phyloP scores from a whole-genome alignment of 495 filamentous ascomycete genomes.

The Neurospora sp. region DNA sequence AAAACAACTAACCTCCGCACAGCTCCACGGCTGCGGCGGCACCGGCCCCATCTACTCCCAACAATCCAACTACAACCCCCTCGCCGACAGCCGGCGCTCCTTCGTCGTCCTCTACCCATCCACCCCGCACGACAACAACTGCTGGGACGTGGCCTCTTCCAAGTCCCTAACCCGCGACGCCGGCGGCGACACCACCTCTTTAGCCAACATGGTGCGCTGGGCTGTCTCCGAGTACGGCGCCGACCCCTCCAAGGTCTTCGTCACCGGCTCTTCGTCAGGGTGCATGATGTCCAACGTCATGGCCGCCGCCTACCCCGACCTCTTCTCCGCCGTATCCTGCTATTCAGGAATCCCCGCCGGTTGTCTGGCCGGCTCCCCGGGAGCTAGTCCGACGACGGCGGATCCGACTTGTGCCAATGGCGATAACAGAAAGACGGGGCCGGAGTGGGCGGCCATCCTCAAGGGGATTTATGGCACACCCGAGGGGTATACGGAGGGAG shows the following conservation, averaged over 20 bases:
- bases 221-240: slow-evolving; percentile 34
- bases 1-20: background rate
- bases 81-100: slow-evolving; percentile 28
- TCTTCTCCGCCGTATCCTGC: slow-evolving; percentile 30
- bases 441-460: slow-evolving; percentile 23
- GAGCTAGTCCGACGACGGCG: slow-evolving; percentile 26
- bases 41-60: slow-evolving; percentile 30
- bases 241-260: slow-evolving; percentile 35
- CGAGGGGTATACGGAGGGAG: slow-evolving; percentile 22
- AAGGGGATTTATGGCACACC: slow-evolving; percentile 14
- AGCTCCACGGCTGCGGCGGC: slow-evolving; percentile 34
- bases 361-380: slow-evolving; percentile 27
- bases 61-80: slow-evolving; percentile 26
- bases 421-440: slow-evolving; percentile 11
- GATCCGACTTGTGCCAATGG: slow-evolving; percentile 23
- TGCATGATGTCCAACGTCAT: slow-evolving; percentile 44
- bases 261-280: slow-evolving; percentile 38
- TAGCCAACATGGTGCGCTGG: slow-evolving; percentile 45
- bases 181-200: slow-evolving; percentile 38
- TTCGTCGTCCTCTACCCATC: slow-evolving; percentile 40
- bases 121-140: slow-evolving; percentile 30
- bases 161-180: slow-evolving; percentile 38
- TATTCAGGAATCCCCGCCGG: slow-evolving; percentile 32
- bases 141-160: slow-evolving; percentile 39
- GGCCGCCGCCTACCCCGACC: slow-evolving; percentile 27